Evolutionary conservation across 2,329 filamentous ascomycete genomes (phyloP).

Genomic region (Fusarium fracticaudum): DNA sequence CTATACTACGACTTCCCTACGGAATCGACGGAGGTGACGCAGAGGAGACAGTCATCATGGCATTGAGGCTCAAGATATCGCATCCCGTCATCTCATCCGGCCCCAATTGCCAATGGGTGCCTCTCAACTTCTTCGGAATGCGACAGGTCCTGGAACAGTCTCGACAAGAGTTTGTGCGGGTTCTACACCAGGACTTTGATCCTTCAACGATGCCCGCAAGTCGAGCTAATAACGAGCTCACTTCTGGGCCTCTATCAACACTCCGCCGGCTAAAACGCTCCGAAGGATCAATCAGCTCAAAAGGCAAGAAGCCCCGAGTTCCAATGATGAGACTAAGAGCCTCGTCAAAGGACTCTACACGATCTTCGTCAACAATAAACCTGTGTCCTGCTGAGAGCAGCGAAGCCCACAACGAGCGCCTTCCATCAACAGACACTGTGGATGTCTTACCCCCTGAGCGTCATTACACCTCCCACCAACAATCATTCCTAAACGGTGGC

Average conservation of each 20-base stretch:
- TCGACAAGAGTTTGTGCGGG: slow-evolving; percentile 67
- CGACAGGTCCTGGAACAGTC: slow-evolving; percentile 71
- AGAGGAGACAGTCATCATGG: slow-evolving; percentile 56
- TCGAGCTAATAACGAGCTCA: slow-evolving; percentile 11
- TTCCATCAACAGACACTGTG: background rate
- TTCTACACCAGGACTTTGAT: slow-evolving; percentile 69
- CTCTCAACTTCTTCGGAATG: slow-evolving; percentile 71
- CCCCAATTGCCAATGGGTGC: slow-evolving; percentile 65
- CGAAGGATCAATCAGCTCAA: background rate
- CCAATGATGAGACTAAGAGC: background rate
- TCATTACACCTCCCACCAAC: background rate
- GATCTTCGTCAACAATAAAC: slow-evolving; percentile 13
- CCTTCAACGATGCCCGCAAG: slow-evolving; percentile 30
- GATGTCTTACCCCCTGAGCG: background rate
- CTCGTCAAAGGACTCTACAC: background rate
- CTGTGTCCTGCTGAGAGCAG: background rate
- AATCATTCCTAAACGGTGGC: slow-evolving; percentile 3
- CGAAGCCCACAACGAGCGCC: background rate
- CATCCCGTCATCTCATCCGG: slow-evolving; percentile 64
- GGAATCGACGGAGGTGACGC: slow-evolving; percentile 14
- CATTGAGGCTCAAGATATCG: slow-evolving; percentile 68
- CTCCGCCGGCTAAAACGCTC: background rate
- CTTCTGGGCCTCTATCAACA: slow-evolving; percentile 7
- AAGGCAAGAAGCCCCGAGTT: background rate
- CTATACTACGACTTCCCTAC: slow-evolving; percentile 55